phyloP scores from a whole-genome alignment of 768 basidiomycete genomes.

The Tylopilus balloui region DNA sequence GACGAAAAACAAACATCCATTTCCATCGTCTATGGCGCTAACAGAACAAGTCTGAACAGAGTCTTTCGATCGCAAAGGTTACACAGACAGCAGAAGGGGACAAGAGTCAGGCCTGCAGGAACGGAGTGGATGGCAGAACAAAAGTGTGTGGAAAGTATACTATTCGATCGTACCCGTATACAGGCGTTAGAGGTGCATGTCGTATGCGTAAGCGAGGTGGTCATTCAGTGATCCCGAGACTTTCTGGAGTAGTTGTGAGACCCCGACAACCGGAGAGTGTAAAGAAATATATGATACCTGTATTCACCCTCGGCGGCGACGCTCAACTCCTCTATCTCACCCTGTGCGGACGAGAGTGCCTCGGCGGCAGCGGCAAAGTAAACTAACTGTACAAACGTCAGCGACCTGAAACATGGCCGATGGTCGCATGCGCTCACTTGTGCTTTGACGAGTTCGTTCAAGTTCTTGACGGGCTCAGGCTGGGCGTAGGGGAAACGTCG shows the following conservation, averaged over 20 bases:
- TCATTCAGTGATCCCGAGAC: slow-evolving; percentile 79
- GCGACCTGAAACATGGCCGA: background rate
- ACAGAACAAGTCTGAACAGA: background rate
- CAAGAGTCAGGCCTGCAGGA: background rate
- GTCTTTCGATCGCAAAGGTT: slow-evolving; percentile 4
- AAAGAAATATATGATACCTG: slow-evolving; percentile 45
- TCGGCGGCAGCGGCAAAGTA: slow-evolving; percentile 78
- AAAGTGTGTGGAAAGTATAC: slow-evolving; percentile 7
- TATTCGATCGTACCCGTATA: slow-evolving; percentile 13
- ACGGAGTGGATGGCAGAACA: slow-evolving; percentile 1
- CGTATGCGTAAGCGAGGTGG: background rate
- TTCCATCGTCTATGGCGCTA: background rate
- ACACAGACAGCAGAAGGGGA: slow-evolving; percentile 10
- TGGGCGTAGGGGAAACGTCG: slow-evolving; percentile 27
- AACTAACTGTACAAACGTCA: slow-evolving; percentile 45
- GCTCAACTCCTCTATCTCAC: slow-evolving; percentile 89
- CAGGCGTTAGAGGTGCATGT: slow-evolving; percentile 3
- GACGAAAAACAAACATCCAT: too few species aligned
- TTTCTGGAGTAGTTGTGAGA: slow-evolving; percentile 46
- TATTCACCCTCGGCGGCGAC: slow-evolving; percentile 95
- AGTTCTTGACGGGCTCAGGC: slow-evolving; percentile 95
- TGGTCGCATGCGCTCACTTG: slow-evolving; percentile 45
- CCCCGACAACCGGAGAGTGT: background rate
- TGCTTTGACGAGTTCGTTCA: slow-evolving; percentile 89
- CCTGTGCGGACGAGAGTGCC: slow-evolving; percentile 74